These are phyloP conservation scores for Talaromyces adpressus DNA, from an alignment of 495 filamentous ascomycete species.

Conservation along the genomic window DNA sequence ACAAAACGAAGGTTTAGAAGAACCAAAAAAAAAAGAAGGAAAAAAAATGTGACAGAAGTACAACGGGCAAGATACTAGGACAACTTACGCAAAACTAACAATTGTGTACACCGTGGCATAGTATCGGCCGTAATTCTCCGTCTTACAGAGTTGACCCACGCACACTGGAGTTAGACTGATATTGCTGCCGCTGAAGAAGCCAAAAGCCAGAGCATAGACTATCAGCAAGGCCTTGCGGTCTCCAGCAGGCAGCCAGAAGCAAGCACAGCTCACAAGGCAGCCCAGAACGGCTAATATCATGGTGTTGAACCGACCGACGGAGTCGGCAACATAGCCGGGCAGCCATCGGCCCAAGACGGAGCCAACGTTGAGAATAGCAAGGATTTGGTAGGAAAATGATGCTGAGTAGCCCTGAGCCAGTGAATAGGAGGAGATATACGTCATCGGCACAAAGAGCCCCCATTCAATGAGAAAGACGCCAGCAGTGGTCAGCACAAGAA, in stretches of 20 bases:
- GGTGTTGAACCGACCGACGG: slow-evolving; percentile 55
- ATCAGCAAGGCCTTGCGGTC: slow-evolving; percentile 54
- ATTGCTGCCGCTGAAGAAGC: slow-evolving; percentile 79
- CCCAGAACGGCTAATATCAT: slow-evolving; percentile 49
- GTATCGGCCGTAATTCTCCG: slow-evolving; percentile 76
- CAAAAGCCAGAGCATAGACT: slow-evolving; percentile 71
- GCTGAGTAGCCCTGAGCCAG: slow-evolving; percentile 36
- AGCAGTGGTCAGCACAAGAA: slow-evolving; percentile 46
- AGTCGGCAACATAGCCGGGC: slow-evolving; percentile 55
- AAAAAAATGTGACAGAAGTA: neutral
- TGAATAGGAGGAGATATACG: slow-evolving; percentile 48
- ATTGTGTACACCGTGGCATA: slow-evolving; percentile 85
- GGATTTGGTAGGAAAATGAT: slow-evolving; percentile 46
- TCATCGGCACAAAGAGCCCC: slow-evolving; percentile 47
- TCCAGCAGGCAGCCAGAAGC: slow-evolving; percentile 68
- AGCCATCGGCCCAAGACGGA: slow-evolving; percentile 64
- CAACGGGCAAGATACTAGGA: neutral
- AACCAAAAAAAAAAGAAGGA: neutral
- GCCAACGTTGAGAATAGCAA: slow-evolving; percentile 63
- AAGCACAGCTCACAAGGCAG: slow-evolving; percentile 62
- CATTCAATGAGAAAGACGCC: slow-evolving; percentile 53
- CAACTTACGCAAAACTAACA: slow-evolving; percentile 71
- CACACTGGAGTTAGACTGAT: slow-evolving; percentile 84
- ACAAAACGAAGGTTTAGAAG: neutral
- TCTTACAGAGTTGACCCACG: slow-evolving; percentile 83